Percentiles rank a stretch among this genome's conserved stretches.
Conservation (phyloP, 2,329 filamentous ascomycete species). For the Cephalotrichum gorgonifer region DNA sequence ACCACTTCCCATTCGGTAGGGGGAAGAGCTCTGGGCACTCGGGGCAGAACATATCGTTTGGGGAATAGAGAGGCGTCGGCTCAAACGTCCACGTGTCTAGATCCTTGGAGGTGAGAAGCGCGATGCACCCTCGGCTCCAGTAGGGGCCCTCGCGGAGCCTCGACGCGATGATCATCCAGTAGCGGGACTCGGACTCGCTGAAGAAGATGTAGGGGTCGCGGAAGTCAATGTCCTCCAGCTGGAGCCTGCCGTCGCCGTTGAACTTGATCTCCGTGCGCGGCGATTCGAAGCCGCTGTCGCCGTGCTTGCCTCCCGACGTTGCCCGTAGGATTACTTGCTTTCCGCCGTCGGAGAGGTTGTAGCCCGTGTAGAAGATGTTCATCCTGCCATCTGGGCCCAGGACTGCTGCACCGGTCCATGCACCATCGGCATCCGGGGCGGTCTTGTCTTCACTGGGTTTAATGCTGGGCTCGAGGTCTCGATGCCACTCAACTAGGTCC, state of each 20-base stretch:
- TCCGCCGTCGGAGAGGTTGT: constrained; percentile 18
- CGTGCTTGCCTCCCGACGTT: constrained; percentile 15
- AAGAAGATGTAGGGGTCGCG: constrained; percentile 24
- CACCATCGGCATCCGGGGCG: constrained; percentile 19
- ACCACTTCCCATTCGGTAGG: constrained; percentile 23
- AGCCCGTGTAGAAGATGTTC: constrained; percentile 26
- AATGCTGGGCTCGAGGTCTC: constrained; percentile 15
- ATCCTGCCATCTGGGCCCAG: constrained; percentile 19
- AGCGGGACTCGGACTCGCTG: constrained; percentile 16
- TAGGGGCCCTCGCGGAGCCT: constrained; percentile 19
- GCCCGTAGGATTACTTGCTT: constrained; percentile 21
- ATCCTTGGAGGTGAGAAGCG: constrained; percentile 21
- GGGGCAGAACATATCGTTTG: constrained; percentile 23
- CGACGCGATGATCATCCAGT: constrained; percentile 26
- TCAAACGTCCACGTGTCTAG: constrained; percentile 19
- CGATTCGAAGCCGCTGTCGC: constrained; percentile 14
- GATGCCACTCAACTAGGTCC: constrained; percentile 19
- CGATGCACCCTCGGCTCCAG: constrained; percentile 25
- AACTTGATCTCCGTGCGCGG: constrained; percentile 12
- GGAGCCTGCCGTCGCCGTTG: constrained; percentile 12
- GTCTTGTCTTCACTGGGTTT: constrained; percentile 10
- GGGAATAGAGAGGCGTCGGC: constrained; percentile 19
- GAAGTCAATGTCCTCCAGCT: constrained; percentile 23
- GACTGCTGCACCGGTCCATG: constrained; percentile 23
- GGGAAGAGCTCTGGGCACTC: constrained; percentile 25